A percentile compares a stretch with the other conserved stretches of the same genome.
phyloP scores from a whole-genome alignment of 1,284 basidiomycete genomes.

The Uromyces viciae-fabae region DNA sequence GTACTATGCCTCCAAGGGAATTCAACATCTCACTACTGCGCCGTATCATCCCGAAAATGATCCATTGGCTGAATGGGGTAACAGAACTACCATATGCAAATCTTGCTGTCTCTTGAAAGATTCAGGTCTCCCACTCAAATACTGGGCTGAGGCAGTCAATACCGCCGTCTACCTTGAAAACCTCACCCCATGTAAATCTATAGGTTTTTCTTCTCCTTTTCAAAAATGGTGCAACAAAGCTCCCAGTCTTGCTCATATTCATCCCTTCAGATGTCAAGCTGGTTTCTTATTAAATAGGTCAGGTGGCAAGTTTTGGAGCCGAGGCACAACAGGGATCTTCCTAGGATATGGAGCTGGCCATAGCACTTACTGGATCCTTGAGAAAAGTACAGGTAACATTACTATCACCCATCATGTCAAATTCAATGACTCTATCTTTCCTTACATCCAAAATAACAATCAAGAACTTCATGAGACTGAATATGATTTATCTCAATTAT shows the following conservation, averaged over 20 bases:
- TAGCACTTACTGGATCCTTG: not conserved
- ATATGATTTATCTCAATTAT: not conserved
- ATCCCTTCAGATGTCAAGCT: not conserved
- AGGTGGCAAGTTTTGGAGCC: not conserved
- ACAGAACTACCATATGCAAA: not conserved
- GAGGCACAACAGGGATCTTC: not conserved
- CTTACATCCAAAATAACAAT: not conserved
- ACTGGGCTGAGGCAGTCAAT: not conserved
- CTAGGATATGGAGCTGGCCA: not conserved
- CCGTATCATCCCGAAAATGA: not conserved
- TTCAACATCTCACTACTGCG: not conserved
- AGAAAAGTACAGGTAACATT: not conserved
- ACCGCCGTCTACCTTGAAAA: slow-evolving; percentile 13
- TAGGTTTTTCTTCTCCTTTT: not conserved
- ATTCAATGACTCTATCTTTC: not conserved
- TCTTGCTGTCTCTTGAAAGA: not conserved
- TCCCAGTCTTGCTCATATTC: not conserved
- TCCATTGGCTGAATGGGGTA: not conserved
- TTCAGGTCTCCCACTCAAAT: not conserved
- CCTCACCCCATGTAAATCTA: not conserved
- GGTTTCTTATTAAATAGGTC: not conserved
- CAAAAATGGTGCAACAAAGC: not conserved
- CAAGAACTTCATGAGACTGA: not conserved
- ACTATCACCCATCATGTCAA: not conserved
- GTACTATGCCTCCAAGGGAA: not conserved